Evolutionary conservation across 176 grass and related monocot species (phyloP).

Genomic region (Themeda triandra): DNA sequence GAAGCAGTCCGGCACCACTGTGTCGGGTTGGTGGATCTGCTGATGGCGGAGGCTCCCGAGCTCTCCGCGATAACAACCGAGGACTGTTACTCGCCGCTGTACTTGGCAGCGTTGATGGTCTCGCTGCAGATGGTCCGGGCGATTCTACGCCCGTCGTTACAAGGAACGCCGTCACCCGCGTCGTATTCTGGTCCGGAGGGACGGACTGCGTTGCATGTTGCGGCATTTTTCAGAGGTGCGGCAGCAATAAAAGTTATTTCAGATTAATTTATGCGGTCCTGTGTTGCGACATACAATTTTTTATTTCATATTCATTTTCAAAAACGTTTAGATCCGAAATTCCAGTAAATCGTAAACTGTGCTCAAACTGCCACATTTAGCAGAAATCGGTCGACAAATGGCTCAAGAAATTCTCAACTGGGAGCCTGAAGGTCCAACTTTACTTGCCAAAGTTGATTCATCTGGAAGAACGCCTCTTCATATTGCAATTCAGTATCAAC

Average conservation of each 20-base stretch:
- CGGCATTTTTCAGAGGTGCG: too few relatives aligned
- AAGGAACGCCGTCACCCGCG: neutral
- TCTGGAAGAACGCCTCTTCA: slow-evolving; percentile 43
- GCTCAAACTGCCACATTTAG: too few relatives aligned
- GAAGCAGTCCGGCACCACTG: slow-evolving; percentile 18
- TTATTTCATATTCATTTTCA: too few relatives aligned
- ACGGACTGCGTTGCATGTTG: slow-evolving; percentile 46
- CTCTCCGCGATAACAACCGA: neutral
- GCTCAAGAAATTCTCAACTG: neutral
- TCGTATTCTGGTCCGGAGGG: slow-evolving; percentile 27
- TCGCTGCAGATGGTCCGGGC: neutral
- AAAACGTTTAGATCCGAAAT: too few relatives aligned
- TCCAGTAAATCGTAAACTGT: too few relatives aligned
- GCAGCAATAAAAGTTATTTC: too few relatives aligned
- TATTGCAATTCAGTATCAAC: too few relatives aligned
- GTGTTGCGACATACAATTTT: too few relatives aligned
- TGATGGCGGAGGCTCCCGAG: neutral
- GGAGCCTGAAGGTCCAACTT: neutral
- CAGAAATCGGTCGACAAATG: too few relatives aligned
- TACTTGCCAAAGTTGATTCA: slow-evolving; percentile 12
- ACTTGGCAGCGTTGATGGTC: slow-evolving; percentile 11
- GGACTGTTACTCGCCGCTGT: slow-evolving; percentile 30
- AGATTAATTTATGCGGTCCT: too few relatives aligned
- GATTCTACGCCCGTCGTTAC: neutral
- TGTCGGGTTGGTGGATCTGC: neutral